These are phyloP conservation scores for Candida broadrunensis DNA, from an alignment of 805 yeast species.

Conservation along the genomic window DNA sequence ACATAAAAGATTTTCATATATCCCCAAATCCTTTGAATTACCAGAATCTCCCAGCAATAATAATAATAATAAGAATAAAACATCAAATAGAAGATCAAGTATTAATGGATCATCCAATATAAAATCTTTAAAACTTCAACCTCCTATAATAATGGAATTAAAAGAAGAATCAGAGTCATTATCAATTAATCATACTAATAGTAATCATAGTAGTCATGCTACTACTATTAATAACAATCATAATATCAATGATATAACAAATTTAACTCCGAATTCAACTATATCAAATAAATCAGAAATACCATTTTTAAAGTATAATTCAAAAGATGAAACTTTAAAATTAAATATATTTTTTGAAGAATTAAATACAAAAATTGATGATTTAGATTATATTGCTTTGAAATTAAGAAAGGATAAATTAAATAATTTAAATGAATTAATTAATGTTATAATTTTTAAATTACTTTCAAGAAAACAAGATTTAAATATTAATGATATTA, in stretches of 20 bases:
- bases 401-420: constrained; percentile 14
- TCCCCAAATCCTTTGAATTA: neutral
- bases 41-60: neutral
- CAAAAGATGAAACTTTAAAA: neutral
- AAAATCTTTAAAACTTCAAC: neutral
- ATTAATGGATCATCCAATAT: neutral
- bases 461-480: constrained; percentile 12
- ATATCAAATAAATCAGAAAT: too few species aligned
- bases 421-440: constrained; percentile 12
- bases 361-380: neutral
- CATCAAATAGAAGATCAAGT: neutral
- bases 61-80: neutral
- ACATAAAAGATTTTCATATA: neutral
- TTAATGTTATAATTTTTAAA: constrained; percentile 13
- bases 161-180: neutral
- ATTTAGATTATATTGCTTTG: neutral
- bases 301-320: neutral
- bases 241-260: neutral
- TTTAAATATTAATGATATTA: constrained; percentile 10
- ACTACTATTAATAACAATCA: too few species aligned
- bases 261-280: neutral
- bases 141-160: neutral
- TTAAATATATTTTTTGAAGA: neutral
- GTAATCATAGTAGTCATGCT: neutral
- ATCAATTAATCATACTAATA: too few species aligned